Base-by-base conservation (phyloP, 495 filamentous ascomycete genomes). In the Copromyces sp. region DNA sequence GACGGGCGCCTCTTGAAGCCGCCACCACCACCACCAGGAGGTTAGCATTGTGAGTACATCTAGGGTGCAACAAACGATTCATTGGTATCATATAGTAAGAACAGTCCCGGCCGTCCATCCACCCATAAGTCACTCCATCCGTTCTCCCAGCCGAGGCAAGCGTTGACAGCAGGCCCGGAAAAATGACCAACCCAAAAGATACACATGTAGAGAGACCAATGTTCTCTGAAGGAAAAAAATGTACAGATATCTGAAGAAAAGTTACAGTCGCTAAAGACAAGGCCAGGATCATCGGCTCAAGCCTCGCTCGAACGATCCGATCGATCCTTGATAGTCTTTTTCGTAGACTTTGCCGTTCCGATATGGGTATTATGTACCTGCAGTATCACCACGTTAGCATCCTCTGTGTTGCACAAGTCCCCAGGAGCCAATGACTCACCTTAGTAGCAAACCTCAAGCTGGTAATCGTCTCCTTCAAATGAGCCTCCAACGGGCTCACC, bases 401-500 rank as follows among this genome's bases (percentile, higher is more conserved):
- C 40, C 37, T 29, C 9, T 12, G 16, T 65, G n/a, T 35, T 45
- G 41, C 3, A 42, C 74, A 17, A 29, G 68, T 29, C 39, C 12
- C 3, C 38, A 71, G 39, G 29, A 41, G 53, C 32, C 12, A 45
- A 69, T 7, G 16, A 82, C 81, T 81, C 76, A 87, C 94, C 86
- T 98, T 98, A 12, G 93, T 95, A 17, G 96, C 95, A 83, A 99
- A 99, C 78, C 96, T 92, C 79, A 99, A 86, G 82, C 93, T 97
- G 38, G 95, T 96, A 81, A 98, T 87, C 16, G 94, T 98, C 85
- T 99, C 96, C 70, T 88, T 90, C 70, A 98, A 84, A 84, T 98
- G 96, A 4, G 91, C 93, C 85, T 96, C 91, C 69, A 98, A 83
- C 39, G 95, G 95, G 79, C 91, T 94, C 74, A 96, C 91, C 93